Conservation (phyloP, 805 yeast genomes). For the Metschnikowia drakensbergensis region DNA sequence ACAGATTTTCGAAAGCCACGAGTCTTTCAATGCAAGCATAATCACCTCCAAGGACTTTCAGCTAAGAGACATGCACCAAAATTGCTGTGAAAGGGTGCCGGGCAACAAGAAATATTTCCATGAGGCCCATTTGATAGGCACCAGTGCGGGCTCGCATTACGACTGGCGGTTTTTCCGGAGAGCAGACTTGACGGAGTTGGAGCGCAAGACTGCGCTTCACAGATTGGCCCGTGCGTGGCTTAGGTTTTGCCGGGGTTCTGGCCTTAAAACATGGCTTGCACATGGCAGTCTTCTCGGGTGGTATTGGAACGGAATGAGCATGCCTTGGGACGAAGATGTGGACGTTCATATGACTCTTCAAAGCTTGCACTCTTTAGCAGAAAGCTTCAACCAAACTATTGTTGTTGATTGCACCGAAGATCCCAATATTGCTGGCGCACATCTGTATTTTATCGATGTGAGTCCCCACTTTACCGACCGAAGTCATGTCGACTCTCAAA, state of each 20-base stretch:
- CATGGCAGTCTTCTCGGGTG: conserved; percentile 65
- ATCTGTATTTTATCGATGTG: conserved; percentile 18
- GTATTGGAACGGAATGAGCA: conserved; percentile 57
- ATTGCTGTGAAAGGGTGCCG: background rate
- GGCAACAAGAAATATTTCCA: conserved; percentile 12
- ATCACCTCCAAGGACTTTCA: background rate
- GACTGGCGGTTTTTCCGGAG: conserved; percentile 23
- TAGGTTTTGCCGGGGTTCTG: conserved; percentile 43
- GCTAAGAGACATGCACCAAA: background rate
- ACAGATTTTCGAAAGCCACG: background rate
- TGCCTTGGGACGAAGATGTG: conserved; percentile 67
- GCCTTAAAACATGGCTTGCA: conserved; percentile 56
- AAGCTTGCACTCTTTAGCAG: conserved; percentile 44
- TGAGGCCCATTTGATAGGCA: conserved; percentile 10
- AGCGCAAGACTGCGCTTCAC: conserved; percentile 33
- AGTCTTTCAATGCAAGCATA: background rate
- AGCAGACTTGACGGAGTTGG: conserved; percentile 22
- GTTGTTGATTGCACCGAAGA: conserved; percentile 34
- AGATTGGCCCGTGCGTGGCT: conserved; percentile 51
- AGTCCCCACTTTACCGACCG: conserved; percentile 11
- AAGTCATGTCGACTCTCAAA: conserved; percentile 10
- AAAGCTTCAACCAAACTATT: conserved; percentile 40
- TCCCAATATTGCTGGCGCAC: conserved; percentile 42
- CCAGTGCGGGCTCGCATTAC: conserved; percentile 15
- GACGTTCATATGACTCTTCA: conserved; percentile 60